Conservation (phyloP, 139 green algal genomes). For the Picochlorum sp. region DNA sequence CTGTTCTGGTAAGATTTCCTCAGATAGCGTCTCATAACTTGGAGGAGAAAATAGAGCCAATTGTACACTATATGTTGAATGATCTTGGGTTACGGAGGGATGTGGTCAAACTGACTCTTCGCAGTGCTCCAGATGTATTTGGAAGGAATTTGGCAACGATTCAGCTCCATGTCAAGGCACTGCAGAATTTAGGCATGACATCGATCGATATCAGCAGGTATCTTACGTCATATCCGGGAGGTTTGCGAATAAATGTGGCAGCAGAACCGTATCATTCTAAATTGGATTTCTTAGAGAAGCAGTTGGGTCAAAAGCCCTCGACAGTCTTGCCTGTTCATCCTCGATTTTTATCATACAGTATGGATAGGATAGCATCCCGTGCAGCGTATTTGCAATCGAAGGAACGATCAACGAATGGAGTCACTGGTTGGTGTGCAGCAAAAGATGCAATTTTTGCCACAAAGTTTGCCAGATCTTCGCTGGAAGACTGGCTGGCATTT, state of each 20-base stretch:
- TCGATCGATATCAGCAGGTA: not conserved
- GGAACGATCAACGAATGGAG: not conserved
- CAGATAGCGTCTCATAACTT: constrained; percentile 4
- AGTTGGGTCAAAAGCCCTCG: not conserved
- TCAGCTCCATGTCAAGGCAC: constrained; percentile 1
- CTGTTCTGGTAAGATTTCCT: not conserved
- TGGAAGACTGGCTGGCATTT: constrained; percentile 8
- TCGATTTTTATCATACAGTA: constrained; percentile 7
- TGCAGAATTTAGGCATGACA: not conserved
- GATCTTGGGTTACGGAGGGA: not conserved
- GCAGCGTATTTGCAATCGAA: constrained; percentile 3
- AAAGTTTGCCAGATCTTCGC: not conserved
- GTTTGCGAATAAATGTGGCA: not conserved
- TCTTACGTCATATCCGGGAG: not conserved
- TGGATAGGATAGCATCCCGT: constrained; percentile 9
- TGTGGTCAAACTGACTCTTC: not conserved
- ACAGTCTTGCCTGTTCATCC: not conserved
- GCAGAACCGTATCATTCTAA: constrained; percentile 4
- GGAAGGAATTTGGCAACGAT: constrained; percentile 1
- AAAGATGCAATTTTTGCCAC: constrained; percentile 4
- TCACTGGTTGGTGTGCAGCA: constrained; percentile 5
- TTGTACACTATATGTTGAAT: not conserved
- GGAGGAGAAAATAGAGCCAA: constrained; percentile 8
- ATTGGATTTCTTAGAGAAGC: constrained; percentile 2
- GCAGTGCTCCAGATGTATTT: not conserved